phyloP scores from a whole-genome alignment of 2,329 filamentous ascomycete genomes.

The Hymenoscyphus albidus region DNA sequence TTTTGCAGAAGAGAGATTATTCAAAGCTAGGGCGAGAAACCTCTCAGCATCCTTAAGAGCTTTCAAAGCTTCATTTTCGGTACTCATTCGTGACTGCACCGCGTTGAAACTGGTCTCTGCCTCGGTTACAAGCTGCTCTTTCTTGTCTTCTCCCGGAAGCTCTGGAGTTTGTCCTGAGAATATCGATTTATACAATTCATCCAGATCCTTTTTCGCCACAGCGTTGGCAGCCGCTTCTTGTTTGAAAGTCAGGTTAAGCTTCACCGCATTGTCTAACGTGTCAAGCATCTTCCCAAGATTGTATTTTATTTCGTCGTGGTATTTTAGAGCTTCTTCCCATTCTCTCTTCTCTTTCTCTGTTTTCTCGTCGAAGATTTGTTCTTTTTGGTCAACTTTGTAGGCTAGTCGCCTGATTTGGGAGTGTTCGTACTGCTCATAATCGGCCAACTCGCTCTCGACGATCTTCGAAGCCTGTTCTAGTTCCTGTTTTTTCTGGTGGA shows the following conservation, averaged over 20 bases:
- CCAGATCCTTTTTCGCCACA: slow-evolving; percentile 44
- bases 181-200: slow-evolving; percentile 50
- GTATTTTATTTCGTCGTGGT: slow-evolving; percentile 44
- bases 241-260: too few species aligned
- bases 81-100: slow-evolving; percentile 36
- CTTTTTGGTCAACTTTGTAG: slow-evolving; percentile 48
- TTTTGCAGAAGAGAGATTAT: slow-evolving; percentile 42
- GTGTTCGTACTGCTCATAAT: slow-evolving; percentile 51
- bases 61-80: slow-evolving; percentile 41
- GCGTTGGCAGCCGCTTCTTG: too few species aligned
- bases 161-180: slow-evolving; percentile 51
- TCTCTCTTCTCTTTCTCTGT: slow-evolving; percentile 52
- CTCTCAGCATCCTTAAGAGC: slow-evolving; percentile 40
- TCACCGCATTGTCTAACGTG: too few species aligned
- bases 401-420: slow-evolving; percentile 49
- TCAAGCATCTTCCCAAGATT: slow-evolving; percentile 39
- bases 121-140: slow-evolving; percentile 39
- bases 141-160: slow-evolving; percentile 50
- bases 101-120: slow-evolving; percentile 40
- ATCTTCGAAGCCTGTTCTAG: slow-evolving; percentile 40
- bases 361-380: slow-evolving; percentile 46
- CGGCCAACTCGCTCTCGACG: slow-evolving; percentile 46
- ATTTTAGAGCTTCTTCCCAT: slow-evolving; percentile 50
- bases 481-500: slow-evolving; percentile 37
- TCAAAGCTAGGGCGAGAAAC: slow-evolving; percentile 37